phyloP scores from a whole-genome alignment of 2,329 filamentous ascomycete species.

The Macrophomina phaseolina region DNA sequence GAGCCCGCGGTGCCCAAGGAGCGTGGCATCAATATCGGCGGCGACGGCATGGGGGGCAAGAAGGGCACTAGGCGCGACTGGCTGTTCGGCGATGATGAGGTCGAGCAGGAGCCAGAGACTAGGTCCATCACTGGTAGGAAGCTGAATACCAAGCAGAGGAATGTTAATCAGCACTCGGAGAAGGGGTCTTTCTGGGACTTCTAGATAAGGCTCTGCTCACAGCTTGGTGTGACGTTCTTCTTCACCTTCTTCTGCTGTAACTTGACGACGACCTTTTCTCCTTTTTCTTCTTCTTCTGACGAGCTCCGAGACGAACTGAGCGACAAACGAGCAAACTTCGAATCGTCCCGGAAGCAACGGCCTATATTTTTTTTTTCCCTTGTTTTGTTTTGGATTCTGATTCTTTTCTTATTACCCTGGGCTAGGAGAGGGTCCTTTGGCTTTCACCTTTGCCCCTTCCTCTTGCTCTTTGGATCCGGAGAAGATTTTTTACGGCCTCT shows the following conservation, averaged over 20 bases:
- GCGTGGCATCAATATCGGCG: slow-evolving; percentile 46
- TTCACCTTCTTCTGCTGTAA: not conserved
- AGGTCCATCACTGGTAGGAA: slow-evolving; percentile 26
- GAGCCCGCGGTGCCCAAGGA: slow-evolving; percentile 38
- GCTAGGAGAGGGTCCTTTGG: no score
- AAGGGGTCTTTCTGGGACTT: slow-evolving; percentile 42
- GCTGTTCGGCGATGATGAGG: slow-evolving; percentile 49
- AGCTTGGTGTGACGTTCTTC: not conserved
- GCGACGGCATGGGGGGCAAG: slow-evolving; percentile 49
- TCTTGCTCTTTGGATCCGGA: not conserved
- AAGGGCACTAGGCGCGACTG: slow-evolving; percentile 46
- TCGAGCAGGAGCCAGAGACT: slow-evolving; percentile 30
- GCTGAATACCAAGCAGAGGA: slow-evolving; percentile 17
- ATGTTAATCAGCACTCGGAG: slow-evolving; percentile 4
- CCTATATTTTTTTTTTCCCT: no score
- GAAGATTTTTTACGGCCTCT: not conserved
- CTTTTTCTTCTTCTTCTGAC: not conserved
- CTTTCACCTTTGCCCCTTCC: not conserved
- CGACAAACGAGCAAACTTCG: no score
- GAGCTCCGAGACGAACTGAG: no score
- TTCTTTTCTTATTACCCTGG: no score
- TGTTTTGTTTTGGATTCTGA: no score
- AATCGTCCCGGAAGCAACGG: no score
- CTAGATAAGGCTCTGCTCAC: slow-evolving; percentile 22
- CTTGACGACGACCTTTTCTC: slow-evolving; percentile 1